Percentiles rank a stretch among this genome's conserved stretches.
These are phyloP conservation scores for Knoxia roxburghii DNA, from an alignment of 257 asterid species.

Conservation along the genomic window DNA sequence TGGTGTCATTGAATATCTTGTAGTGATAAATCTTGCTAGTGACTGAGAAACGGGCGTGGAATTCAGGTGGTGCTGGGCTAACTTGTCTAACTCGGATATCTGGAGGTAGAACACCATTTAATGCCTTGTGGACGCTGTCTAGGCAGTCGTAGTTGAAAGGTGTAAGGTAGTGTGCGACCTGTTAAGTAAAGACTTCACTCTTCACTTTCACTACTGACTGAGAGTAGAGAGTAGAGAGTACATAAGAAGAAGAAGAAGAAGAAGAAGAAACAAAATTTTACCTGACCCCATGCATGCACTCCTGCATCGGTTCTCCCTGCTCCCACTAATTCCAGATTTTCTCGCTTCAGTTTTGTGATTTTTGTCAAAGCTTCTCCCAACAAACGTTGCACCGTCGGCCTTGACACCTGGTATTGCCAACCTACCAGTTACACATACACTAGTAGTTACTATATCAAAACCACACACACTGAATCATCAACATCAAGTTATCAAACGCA, in stretches of 20 bases:
- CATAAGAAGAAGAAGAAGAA: no score
- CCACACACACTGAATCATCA: no score
- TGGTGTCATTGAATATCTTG: constrained; percentile 59
- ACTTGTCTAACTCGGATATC: constrained; percentile 76
- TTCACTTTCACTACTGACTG: background rate
- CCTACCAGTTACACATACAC: no score
- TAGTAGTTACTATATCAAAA: no score
- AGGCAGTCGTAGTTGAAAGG: constrained; percentile 71
- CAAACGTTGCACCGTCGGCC: constrained; percentile 72
- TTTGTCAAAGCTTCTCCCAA: constrained; percentile 64
- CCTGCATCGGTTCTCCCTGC: constrained; percentile 96
- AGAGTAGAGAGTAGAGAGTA: no score
- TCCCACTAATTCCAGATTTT: constrained; percentile 62
- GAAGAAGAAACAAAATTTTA: no score
- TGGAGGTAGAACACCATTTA: constrained; percentile 75
- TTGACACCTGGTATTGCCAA: constrained; percentile 82
- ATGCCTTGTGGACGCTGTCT: constrained; percentile 57
- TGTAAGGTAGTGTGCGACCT: constrained; percentile 84
- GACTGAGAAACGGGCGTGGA: constrained; percentile 92
- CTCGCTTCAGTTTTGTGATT: constrained; percentile 56
- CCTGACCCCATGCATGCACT: constrained; percentile 97
- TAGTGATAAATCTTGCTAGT: constrained; percentile 68
- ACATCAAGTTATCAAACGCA: background rate
- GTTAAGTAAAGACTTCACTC: constrained; percentile 3
- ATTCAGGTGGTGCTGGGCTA: constrained; percentile 65